These are phyloP conservation scores for Aureobasidium leucospermi DNA, from an alignment of 2,329 filamentous ascomycete genomes.

Conservation along the genomic window DNA sequence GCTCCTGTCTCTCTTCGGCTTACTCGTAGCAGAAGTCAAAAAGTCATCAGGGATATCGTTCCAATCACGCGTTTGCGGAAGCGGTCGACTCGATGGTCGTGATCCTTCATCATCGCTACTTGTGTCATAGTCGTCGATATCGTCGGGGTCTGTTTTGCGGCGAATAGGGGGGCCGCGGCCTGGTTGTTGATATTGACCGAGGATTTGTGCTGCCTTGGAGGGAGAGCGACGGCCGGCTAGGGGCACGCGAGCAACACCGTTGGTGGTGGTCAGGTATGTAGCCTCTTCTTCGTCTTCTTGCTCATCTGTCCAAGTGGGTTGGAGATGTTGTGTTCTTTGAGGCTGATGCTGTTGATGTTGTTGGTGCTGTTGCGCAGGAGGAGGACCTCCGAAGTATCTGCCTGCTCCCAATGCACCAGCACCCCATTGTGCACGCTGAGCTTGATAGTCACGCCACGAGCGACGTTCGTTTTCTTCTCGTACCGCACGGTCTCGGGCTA, in stretches of 20 bases:
- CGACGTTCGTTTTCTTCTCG: constrained; percentile 22
- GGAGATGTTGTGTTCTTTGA: neutral
- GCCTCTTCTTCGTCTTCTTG: constrained; percentile 22
- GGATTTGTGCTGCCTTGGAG: constrained; percentile 35
- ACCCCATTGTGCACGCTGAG: neutral
- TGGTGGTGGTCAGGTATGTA: constrained; percentile 30
- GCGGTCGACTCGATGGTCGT: constrained; percentile 20
- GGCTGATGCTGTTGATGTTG: neutral
- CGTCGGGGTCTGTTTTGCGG: constrained; percentile 19
- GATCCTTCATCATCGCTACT: constrained; percentile 31
- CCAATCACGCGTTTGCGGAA: constrained; percentile 33
- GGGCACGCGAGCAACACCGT: constrained; percentile 27
- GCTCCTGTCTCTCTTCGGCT: constrained; percentile 7
- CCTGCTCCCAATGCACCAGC: constrained; percentile 8
- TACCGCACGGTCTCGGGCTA: constrained; percentile 40
- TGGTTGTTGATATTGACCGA: constrained; percentile 25
- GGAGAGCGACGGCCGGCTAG: constrained; percentile 30
- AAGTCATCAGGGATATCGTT: constrained; percentile 42
- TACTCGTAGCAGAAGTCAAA: neutral
- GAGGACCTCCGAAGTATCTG: constrained; percentile 1
- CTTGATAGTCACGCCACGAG: constrained; percentile 12
- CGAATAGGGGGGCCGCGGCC: constrained; percentile 23
- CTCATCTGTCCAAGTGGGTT: neutral
- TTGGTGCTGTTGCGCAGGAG: constrained; percentile 11
- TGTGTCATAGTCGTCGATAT: constrained; percentile 20